Evolutionary conservation across 1,284 basidiomycete species (phyloP), one percentile per base, ranked within the genome.

Genomic region (Boletus mariae): DNA sequence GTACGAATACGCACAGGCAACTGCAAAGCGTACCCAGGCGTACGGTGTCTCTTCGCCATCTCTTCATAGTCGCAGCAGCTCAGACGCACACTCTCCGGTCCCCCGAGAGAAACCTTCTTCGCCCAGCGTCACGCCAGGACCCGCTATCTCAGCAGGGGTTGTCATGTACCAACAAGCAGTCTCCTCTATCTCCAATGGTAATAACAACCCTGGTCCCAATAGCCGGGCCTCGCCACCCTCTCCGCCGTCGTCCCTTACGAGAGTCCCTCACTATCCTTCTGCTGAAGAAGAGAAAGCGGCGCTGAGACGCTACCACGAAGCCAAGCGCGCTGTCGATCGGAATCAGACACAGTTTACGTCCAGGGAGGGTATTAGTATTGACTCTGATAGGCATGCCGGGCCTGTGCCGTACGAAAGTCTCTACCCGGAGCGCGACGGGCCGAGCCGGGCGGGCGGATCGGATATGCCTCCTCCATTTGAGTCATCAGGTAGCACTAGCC

Each of bases 301-400:
- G 32, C 65, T 90, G 53, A 73, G 68, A 57, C 76, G 83, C 49
- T 91, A 88, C 61, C 76, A 85, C 38, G 79, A 87, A 47, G 89
- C 88, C 0, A 86, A 81, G 63, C 74, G 73, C 45, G 87, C 88
- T 4, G 89, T 90, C 6, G 79, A 80, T 46, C 77, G 80, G 17
- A 77, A 68, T 40, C 78, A 81, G 53, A 65, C 45, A 58, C 67
- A 72, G 26, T 72, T 69, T 49, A 65, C 65, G 12, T 58, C 65
- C 0, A 59, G 52, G 23, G 67, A 66, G 3, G 59, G 56, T 15
- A 57, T 61, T 13, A 10, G 25, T 41, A 46, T 42, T 32, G 51
- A 61, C 5, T 58, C 61, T 1, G 54, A 46, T 5, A 53, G 37
- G 20, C 52, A 4, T 25, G 51, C 57, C 5, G 61, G 47, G 10